Percentiles rank a stretch among this genome's conserved stretches.
phyloP scores from a whole-genome alignment of 345 rosid genomes.

The Bruguiera parviflora region DNA sequence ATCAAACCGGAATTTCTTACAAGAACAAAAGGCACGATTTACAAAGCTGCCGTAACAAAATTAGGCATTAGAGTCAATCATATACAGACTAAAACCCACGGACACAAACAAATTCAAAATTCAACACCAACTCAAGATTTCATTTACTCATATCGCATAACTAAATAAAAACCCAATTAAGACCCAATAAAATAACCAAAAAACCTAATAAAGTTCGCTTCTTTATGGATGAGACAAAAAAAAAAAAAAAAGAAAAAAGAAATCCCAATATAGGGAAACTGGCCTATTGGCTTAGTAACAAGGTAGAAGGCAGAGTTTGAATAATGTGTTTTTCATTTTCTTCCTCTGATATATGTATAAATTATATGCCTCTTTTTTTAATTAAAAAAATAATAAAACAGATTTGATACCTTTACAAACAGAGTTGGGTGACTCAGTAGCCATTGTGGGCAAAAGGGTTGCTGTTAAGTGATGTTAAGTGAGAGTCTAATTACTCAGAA shows the following conservation, averaged over 20 bases:
- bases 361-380: no score
- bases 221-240: background rate
- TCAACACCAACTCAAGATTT: no score
- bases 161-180: no score
- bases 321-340: no score
- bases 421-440: constrained; percentile 41
- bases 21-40: background rate
- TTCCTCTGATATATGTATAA: no score
- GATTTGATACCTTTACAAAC: constrained; percentile 35
- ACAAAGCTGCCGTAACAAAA: background rate
- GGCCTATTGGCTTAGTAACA: no score
- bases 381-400: background rate
- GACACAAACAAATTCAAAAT: no score
- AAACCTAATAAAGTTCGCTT: background rate
- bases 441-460: constrained; percentile 22
- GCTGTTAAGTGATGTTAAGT: no score
- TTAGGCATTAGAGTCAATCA: constrained; percentile 1
- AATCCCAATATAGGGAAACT: no score
- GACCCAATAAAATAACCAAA: background rate
- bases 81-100: background rate
- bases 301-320: no score
- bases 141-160: no score
- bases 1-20: background rate
- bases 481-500: no score
- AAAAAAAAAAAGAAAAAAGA: background rate